Conservation (phyloP, 352 stramenopile species). For the Plasmopara muralis region DNA sequence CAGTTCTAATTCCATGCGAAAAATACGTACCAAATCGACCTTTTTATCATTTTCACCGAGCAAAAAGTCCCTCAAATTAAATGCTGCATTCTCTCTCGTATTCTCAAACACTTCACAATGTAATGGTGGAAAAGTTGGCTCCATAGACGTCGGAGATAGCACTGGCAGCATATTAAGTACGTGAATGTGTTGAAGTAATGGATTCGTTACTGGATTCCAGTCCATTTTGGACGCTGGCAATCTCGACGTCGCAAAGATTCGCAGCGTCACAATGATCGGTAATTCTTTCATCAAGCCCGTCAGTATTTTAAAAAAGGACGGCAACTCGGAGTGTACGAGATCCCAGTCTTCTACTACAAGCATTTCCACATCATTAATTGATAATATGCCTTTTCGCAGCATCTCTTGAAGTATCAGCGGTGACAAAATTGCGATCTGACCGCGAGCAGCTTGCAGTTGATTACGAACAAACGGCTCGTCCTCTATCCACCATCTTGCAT, state of each 20-base stretch:
- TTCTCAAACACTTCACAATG: constrained; percentile 48
- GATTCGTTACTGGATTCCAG: constrained; percentile 36
- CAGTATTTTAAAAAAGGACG: constrained; percentile 51
- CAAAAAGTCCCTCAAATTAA: constrained; percentile 53
- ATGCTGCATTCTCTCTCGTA: constrained; percentile 2
- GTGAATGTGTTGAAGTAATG: constrained; percentile 54
- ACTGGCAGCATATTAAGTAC: constrained; percentile 59
- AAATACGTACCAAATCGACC: constrained; percentile 56
- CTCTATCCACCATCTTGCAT: constrained; percentile 19
- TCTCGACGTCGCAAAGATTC: constrained; percentile 55
- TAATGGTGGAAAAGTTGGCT: constrained; percentile 32
- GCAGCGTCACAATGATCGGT: constrained; percentile 7
- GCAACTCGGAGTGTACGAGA: constrained; percentile 49
- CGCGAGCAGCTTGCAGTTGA: constrained; percentile 19
- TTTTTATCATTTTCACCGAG: constrained; percentile 63
- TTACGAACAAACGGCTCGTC: constrained; percentile 12
- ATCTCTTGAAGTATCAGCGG: constrained; percentile 36
- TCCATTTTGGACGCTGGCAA: constrained; percentile 48
- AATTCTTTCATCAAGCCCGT: constrained; percentile 11
- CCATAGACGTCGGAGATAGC: constrained; percentile 14
- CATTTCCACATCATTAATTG: constrained; percentile 29
- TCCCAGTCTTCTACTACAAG: constrained; percentile 65
- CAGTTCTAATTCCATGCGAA: constrained; percentile 55
- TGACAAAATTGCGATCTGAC: constrained; percentile 38
- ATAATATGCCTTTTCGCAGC: constrained; percentile 27